Evolutionary conservation across 441 rosid species (phyloP).

Genomic region (Populus hybrid): DNA sequence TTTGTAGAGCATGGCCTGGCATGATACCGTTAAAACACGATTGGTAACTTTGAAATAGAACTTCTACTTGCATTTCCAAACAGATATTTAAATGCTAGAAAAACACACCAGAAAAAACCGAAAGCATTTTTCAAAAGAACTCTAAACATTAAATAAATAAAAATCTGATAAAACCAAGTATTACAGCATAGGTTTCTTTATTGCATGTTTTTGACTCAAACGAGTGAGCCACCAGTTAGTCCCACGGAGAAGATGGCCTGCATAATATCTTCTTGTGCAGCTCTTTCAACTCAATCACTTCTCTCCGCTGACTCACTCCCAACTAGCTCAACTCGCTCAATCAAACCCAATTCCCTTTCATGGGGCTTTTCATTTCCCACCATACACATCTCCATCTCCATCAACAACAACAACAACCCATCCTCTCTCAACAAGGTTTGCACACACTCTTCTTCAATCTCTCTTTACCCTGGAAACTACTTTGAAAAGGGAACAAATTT

Average conservation of each 20-base stretch:
- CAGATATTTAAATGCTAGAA: too few relatives aligned
- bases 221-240: background rate
- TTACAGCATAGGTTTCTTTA: too few relatives aligned
- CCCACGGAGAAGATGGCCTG: constrained; percentile 9
- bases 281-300: constrained; percentile 24
- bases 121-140: too few relatives aligned
- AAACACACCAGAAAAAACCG: background rate
- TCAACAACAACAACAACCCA: constrained; percentile 10
- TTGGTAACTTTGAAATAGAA: too few relatives aligned
- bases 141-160: background rate
- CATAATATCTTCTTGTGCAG: constrained; percentile 13
- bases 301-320: constrained; percentile 25
- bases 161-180: too few relatives aligned
- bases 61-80: too few relatives aligned
- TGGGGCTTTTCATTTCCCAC: constrained; percentile 66
- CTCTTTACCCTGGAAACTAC: background rate
- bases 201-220: background rate
- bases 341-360: constrained; percentile 44
- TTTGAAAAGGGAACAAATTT: background rate
- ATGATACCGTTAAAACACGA: too few relatives aligned
- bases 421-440: constrained; percentile 40
- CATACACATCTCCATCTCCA: constrained; percentile 28
- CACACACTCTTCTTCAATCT: constrained; percentile 3
- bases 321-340: constrained; percentile 26
- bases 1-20: too few relatives aligned